These are phyloP conservation scores for Diaporthe caulivora DNA, from an alignment of 2,329 filamentous ascomycete species.

Conservation along the genomic window DNA sequence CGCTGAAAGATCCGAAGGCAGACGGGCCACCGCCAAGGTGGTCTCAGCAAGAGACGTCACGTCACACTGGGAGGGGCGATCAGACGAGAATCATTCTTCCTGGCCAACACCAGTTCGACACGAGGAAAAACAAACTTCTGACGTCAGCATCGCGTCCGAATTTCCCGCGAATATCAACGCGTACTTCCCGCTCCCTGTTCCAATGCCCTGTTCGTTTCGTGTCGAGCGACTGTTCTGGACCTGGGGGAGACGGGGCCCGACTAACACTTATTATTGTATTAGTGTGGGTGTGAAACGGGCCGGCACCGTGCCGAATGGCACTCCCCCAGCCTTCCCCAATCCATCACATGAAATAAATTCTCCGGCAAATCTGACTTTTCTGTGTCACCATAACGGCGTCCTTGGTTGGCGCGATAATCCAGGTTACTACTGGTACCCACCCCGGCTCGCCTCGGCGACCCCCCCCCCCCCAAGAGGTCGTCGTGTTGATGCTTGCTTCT, in stretches of 20 bases:
- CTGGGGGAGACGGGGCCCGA: neutral
- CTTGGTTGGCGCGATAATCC: slow-evolving; percentile 15
- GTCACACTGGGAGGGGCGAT: slow-evolving; percentile 23
- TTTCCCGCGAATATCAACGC: slow-evolving; percentile 4
- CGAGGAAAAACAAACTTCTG: neutral
- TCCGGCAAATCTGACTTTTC: slow-evolving; percentile 20
- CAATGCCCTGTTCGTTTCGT: slow-evolving; percentile 2
- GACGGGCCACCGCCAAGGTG: slow-evolving; percentile 8
- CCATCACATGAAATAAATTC: slow-evolving; percentile 15
- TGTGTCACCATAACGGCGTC: slow-evolving; percentile 10
- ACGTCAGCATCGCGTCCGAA: neutral
- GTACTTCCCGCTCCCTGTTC: slow-evolving; percentile 1
- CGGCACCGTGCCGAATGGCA: slow-evolving; percentile 24
- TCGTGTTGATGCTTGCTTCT: neutral
- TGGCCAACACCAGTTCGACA: neutral
- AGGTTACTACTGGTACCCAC: neutral
- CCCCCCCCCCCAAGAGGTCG: neutral
- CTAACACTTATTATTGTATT: neutral
- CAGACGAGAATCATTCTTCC: slow-evolving; percentile 13
- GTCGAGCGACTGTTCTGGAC: neutral
- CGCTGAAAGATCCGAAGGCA: slow-evolving; percentile 1
- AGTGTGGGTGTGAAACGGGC: slow-evolving; percentile 23
- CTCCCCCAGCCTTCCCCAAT: neutral
- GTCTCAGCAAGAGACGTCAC: slow-evolving; percentile 17
- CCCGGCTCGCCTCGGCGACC: slow-evolving; percentile 2